phyloP scores from a whole-genome alignment of 306 rosid species.

The Medicago arabica region DNA sequence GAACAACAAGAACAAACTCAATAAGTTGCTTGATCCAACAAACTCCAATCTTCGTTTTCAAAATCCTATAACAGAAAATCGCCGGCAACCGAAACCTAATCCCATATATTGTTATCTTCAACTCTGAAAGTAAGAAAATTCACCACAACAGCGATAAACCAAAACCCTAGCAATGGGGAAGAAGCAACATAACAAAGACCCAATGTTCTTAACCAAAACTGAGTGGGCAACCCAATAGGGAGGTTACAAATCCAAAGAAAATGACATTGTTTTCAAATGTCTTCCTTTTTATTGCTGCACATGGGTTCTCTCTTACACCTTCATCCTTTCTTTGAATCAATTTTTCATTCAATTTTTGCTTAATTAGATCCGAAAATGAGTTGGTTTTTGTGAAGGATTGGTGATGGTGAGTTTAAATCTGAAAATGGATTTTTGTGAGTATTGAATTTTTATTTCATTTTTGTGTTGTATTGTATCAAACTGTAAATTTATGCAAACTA shows the following conservation, averaged over 20 bases:
- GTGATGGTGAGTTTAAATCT: too few species aligned
- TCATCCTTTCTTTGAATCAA: neutral
- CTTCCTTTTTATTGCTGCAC: constrained; percentile 99
- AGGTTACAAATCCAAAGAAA: constrained; percentile 83
- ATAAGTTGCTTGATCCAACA: too few species aligned
- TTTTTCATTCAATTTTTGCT: too few species aligned
- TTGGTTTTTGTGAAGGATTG: too few species aligned
- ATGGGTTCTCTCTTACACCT: constrained; percentile 43
- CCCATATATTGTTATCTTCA: too few species aligned
- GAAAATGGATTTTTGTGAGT: too few species aligned
- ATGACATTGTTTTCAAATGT: constrained; percentile 78
- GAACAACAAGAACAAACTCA: too few species aligned
- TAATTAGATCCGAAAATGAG: too few species aligned
- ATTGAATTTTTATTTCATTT: too few species aligned
- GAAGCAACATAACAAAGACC: constrained; percentile 95
- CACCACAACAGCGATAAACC: neutral
- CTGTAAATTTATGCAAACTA: too few species aligned
- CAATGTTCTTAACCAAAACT: constrained; percentile 92
- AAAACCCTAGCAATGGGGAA: constrained; percentile 79
- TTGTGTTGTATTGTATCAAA: too few species aligned
- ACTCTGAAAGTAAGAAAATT: neutral
- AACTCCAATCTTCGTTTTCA: too few species aligned
- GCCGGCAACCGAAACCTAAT: constrained; percentile 28
- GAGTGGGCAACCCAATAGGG: constrained; percentile 99
- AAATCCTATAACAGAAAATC: constrained; percentile 3